Base-by-base conservation (phyloP, 179 eudicot species). In the Patellifolia procumbens region DNA sequence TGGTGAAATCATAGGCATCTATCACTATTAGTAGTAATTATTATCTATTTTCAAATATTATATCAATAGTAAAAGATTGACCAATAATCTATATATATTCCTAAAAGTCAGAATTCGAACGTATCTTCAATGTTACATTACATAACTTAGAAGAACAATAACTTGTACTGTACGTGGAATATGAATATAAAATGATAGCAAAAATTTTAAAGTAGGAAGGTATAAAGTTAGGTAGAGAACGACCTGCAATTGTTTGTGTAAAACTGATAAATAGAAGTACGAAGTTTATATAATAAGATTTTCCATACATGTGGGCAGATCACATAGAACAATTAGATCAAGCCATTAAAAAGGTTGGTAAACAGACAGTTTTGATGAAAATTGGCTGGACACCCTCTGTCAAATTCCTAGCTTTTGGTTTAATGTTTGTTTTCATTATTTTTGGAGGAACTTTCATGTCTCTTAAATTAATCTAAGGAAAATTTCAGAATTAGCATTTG, bases 251-350 rank as follows among this genome's bases (percentile, higher is more conserved):
- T 73, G 53, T 43, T 74, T 31, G 60, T 46, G 77, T 29, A n/a
- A 17, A 55, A 24, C 42, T 24, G 29, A 29, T 66, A n/a, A 68
- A 52, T 9, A 31, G 17, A 17, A 42, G 13, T 42, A 66, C 28
- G 20, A 45, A n/a, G 16, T 22, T 42, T 28, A 67, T 67, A 43
- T 19, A 48, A 62, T 73, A 58, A 45, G 42, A 28, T 31, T 61
- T 39, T 13, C 26, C 22, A 63, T 66, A 75, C 80, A 78, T 78
- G 80, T 78, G 80, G 75, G 80, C 80, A 78, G 80, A 63, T 71
- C 64, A 77, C 68, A 58, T 34, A 28, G 35, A 0, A 20, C 3
- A 10, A 65, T 43, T 24, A 20, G 26, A 34, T 31, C 16, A 77
- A 72, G 22, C 42, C 35, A 78, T 63, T 2, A 31, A 5, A 29